A percentile compares a stretch with the other conserved stretches of the same genome.
phyloP scores from a whole-genome alignment of 441 rosid species.

The Croton setiger region DNA sequence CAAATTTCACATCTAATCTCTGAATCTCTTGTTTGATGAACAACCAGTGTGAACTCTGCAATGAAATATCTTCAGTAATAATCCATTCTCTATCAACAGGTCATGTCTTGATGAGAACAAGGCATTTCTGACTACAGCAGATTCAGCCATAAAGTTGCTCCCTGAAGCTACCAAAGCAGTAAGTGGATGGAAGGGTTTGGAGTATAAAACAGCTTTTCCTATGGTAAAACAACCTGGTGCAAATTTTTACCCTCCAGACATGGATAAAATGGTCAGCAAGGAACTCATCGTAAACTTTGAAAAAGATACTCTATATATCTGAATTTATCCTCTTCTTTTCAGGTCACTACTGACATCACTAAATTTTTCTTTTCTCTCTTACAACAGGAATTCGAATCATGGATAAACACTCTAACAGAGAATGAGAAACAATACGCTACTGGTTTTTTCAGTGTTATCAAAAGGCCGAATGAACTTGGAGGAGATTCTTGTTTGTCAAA shows the following conservation, averaged over 20 bases:
- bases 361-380: slow-evolving; percentile 29
- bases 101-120: slow-evolving; percentile 87
- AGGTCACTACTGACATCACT: background rate
- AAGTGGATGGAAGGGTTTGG: slow-evolving; percentile 87
- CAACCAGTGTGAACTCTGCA: background rate
- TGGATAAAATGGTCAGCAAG: slow-evolving; percentile 77
- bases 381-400: slow-evolving; percentile 76
- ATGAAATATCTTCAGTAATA: slow-evolving; percentile 12
- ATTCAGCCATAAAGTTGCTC: slow-evolving; percentile 75
- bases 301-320: background rate
- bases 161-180: slow-evolving; percentile 65
- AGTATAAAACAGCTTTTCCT: slow-evolving; percentile 85
- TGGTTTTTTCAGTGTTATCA: slow-evolving; percentile 79
- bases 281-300: background rate
- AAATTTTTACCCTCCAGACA: slow-evolving; percentile 92
- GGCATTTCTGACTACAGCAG: slow-evolving; percentile 79
- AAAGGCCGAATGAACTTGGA: slow-evolving; percentile 52
- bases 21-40: background rate
- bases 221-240: slow-evolving; percentile 77
- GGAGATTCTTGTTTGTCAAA: slow-evolving; percentile 40
- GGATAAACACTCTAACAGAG: slow-evolving; percentile 58
- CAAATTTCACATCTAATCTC: background rate
- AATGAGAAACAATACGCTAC: slow-evolving; percentile 56
- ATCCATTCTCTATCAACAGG: slow-evolving; percentile 47
- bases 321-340: background rate